phyloP scores from a whole-genome alignment of 2,329 filamentous ascomycete genomes.

The Hawksworthiomyces lignivorus region DNA sequence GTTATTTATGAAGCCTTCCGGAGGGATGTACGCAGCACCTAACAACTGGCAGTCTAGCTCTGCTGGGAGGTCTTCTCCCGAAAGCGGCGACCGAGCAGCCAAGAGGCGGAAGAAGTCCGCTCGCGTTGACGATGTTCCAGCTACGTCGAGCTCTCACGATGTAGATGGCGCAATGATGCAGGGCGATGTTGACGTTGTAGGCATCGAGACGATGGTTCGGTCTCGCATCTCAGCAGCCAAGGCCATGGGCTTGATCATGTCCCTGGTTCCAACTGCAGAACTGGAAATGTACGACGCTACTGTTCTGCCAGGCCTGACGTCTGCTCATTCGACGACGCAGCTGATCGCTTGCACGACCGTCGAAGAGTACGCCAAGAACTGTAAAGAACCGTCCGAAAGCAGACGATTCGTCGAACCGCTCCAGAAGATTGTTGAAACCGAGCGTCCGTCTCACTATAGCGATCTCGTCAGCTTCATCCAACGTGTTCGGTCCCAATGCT shows the following conservation, averaged over 20 bases:
- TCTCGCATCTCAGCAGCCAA: slow-evolving; percentile 82
- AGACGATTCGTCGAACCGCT: slow-evolving; percentile 58
- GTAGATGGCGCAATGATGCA: slow-evolving; percentile 98
- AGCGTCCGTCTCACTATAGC: slow-evolving; percentile 74
- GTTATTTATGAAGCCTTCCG: slow-evolving; percentile 89
- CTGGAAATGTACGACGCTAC: slow-evolving; percentile 57
- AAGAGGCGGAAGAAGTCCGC: slow-evolving; percentile 78
- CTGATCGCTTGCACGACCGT: slow-evolving; percentile 75
- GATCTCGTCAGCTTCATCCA: slow-evolving; percentile 88
- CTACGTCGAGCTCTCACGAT: slow-evolving; percentile 71
- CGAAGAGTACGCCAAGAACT: slow-evolving; percentile 74
- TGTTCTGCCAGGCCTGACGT: slow-evolving; percentile 60
- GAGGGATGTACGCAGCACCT: slow-evolving; percentile 63
- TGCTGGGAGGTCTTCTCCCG: slow-evolving; percentile 42
- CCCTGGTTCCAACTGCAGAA: slow-evolving; percentile 58
- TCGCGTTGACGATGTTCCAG: slow-evolving; percentile 64
- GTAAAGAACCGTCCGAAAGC: slow-evolving; percentile 36
- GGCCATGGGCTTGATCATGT: slow-evolving; percentile 80
- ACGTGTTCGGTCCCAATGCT: slow-evolving; percentile 82
- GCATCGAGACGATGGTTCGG: slow-evolving; percentile 77
- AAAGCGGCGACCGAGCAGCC: slow-evolving; percentile 53
- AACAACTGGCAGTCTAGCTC: slow-evolving; percentile 34
- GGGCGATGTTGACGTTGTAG: slow-evolving; percentile 90
- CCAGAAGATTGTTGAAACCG: slow-evolving; percentile 69
- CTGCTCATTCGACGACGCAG: slow-evolving; percentile 76